phyloP scores from a whole-genome alignment of 228 moss, liverwort and hornwort genomes.

The Sphagnum magellanicum region DNA sequence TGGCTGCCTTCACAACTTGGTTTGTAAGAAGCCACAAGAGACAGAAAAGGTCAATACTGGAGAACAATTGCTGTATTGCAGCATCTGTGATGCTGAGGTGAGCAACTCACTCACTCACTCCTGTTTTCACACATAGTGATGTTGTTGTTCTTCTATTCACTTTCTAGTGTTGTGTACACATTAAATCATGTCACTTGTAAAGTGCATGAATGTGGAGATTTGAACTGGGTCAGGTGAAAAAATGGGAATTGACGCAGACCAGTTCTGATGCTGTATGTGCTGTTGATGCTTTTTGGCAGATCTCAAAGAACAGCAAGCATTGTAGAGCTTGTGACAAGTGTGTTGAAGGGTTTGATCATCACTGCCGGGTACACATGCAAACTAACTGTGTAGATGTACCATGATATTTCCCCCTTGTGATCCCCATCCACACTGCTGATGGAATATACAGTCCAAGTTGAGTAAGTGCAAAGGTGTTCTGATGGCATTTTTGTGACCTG shows the following conservation, averaged over 20 bases:
- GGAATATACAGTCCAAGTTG: background rate
- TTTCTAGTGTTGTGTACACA: too few relatives aligned
- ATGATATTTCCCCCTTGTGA: too few relatives aligned
- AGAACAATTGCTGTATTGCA: conserved; percentile 78
- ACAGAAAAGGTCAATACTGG: conserved; percentile 25
- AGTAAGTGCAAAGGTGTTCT: background rate
- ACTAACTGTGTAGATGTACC: too few relatives aligned
- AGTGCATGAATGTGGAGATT: too few relatives aligned
- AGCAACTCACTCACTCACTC: too few relatives aligned
- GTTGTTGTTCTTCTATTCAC: too few relatives aligned
- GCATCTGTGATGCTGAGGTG: conserved; percentile 94
- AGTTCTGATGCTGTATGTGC: background rate
- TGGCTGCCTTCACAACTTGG: conserved; percentile 21
- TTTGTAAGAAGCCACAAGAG: conserved; percentile 16
- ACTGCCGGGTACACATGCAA: conserved; percentile 64
- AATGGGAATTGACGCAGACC: background rate
- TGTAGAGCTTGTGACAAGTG: conserved; percentile 97
- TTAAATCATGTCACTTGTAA: too few relatives aligned
- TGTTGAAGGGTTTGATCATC: conserved; percentile 91
- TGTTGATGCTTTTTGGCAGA: conserved; percentile 27
- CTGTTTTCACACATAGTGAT: too few relatives aligned
- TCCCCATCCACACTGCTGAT: background rate
- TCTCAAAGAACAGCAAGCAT: conserved; percentile 90
- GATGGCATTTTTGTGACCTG: background rate
- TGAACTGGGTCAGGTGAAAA: too few relatives aligned